Evolutionary conservation across 176 grass and related monocot genomes (phyloP).

Genomic region (Tuctoria greenei): DNA sequence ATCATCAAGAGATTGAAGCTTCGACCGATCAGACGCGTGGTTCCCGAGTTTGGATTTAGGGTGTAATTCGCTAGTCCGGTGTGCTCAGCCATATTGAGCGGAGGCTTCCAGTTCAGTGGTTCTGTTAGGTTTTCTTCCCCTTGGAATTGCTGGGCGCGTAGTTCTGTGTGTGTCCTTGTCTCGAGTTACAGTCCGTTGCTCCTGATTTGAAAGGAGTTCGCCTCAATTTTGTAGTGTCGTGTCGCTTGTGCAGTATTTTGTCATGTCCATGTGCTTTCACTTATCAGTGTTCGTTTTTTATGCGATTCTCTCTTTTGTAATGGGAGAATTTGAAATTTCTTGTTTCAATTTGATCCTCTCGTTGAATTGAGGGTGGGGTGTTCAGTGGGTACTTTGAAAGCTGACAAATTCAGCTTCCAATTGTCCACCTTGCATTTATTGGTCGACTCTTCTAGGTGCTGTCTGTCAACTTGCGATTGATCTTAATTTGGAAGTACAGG

Average conservation of each 20-base stretch:
- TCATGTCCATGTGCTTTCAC: background rate
- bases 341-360: conserved; percentile 6
- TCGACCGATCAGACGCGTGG: background rate
- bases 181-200: background rate
- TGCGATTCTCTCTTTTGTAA: background rate
- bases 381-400: background rate
- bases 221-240: background rate
- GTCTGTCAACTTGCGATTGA: background rate
- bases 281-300: background rate
- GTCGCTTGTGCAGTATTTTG: background rate
- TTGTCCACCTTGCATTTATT: background rate
- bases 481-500: background rate
- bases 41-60: background rate
- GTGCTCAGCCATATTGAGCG: background rate
- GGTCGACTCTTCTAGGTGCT: conserved; percentile 16
- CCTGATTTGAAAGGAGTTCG: background rate
- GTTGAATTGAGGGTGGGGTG: background rate
- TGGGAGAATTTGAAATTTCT: background rate
- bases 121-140: conserved; percentile 30
- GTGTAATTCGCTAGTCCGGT: conserved; percentile 22
- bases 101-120: conserved; percentile 27
- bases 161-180: background rate
- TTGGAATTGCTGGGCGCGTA: background rate
- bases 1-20: background rate
- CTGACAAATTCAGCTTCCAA: conserved; percentile 22